Evolutionary conservation across 129 eudicot species (phyloP), one percentile per base, ranked within the genome.

Genomic region (Rutidosis leptorrhynchoides): DNA sequence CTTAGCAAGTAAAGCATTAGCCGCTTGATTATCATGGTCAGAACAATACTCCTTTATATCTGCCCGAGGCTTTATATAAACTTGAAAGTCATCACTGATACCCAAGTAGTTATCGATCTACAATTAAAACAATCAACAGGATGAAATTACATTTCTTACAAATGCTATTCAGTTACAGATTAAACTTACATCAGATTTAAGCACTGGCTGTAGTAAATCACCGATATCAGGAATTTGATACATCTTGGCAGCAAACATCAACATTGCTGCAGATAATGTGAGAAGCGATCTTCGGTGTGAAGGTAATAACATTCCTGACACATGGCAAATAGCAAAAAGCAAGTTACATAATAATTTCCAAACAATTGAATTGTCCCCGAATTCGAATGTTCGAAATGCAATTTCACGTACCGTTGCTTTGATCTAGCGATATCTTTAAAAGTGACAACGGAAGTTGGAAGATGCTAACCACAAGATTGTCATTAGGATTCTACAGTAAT

Each of bases 381-480:
- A 42, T 15, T 11, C 33, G 58, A 25, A 54, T 27, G 51, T 43
- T 6, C 29, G 22, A n/a, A 54, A 62, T 37, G 32, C 22, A 25
- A 26, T 65, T 63, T 74, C 42, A 24, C 72, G 9, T 83, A 92
- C 99, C 95, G 53, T 73, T 48, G 71, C 66, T 68, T 65, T 81
- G 69, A 75, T 83, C 91, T 64, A 93, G 43, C 1, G 95, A 64
- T 23, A 84, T 66, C 82, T 74, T 88, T 80, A 87, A 71, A 22
- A 93, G 82, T 32, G 96, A 86, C 17, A 93, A 59, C 10, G 96
- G 90, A 69, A 93, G 85, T 82, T 93, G 99, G 81, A 88, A 89
- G 80, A 89, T 86, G 52, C 95, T 82, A 53, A 84, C 82, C 40
- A 86, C 85, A 16, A 84, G 78, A 75, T 69, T 81, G 65, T 75